Conservation (phyloP, 805 yeast species). For the Candida anglica region DNA sequence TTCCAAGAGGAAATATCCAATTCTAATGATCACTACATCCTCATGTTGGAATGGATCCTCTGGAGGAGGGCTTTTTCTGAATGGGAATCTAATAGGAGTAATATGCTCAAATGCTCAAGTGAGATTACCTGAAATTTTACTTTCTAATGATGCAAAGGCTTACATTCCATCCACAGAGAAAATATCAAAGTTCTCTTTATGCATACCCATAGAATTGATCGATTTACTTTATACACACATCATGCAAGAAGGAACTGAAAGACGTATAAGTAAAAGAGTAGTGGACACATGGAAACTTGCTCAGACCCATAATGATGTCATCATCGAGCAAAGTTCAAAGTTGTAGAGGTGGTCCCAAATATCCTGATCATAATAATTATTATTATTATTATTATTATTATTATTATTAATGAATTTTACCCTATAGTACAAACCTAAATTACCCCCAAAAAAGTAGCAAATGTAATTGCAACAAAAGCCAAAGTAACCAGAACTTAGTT, state of each 20-base stretch:
- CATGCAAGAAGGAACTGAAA: background rate
- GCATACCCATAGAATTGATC: constrained; percentile 30
- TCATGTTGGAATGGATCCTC: constrained; percentile 51
- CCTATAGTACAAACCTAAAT: too few relatives aligned
- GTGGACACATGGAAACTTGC: constrained; percentile 1
- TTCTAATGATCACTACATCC: constrained; percentile 33
- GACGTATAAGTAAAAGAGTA: background rate
- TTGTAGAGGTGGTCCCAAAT: too few relatives aligned
- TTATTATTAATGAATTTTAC: too few relatives aligned
- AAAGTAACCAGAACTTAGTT: too few relatives aligned
- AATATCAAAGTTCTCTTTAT: constrained; percentile 24
- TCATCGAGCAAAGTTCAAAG: background rate
- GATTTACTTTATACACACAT: constrained; percentile 15
- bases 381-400: too few relatives aligned
- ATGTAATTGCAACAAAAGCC: too few relatives aligned
- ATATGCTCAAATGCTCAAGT: constrained; percentile 44
- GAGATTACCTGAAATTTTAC: constrained; percentile 12
- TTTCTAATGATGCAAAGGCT: constrained; percentile 1
- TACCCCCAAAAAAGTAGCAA: too few relatives aligned
- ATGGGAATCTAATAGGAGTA: constrained; percentile 28
- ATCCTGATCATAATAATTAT: too few relatives aligned
- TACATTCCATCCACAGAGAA: constrained; percentile 21
- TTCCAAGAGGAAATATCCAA: constrained; percentile 5
- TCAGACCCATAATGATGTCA: constrained; percentile 2
- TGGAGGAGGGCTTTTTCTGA: constrained; percentile 40